A percentile compares a stretch with the other conserved stretches of the same genome.
These are phyloP conservation scores for Lophiostoma macrostomum DNA, from an alignment of 495 filamentous ascomycete species.

Conservation along the genomic window DNA sequence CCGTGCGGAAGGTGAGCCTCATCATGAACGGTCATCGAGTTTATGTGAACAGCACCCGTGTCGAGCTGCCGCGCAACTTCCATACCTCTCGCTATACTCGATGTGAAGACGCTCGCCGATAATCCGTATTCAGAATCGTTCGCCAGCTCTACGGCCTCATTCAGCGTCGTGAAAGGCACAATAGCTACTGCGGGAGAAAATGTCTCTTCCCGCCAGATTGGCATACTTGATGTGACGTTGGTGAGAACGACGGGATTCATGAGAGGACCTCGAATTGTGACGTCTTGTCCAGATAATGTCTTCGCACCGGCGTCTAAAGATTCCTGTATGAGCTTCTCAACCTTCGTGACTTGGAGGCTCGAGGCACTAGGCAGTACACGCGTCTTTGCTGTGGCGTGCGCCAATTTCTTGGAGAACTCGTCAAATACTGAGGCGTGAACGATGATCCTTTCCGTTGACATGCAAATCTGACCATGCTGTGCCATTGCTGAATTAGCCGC, in stretches of 20 bases:
- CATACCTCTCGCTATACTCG: slow-evolving; percentile 34
- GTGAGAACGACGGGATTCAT: slow-evolving; percentile 70
- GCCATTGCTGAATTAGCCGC: background rate
- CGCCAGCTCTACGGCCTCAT: slow-evolving; percentile 37
- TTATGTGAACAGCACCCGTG: slow-evolving; percentile 3
- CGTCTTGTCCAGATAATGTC: slow-evolving; percentile 55
- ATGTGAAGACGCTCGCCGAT: slow-evolving; percentile 38
- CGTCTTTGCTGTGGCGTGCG: slow-evolving; percentile 31
- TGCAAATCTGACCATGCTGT: slow-evolving; percentile 74
- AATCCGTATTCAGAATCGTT: slow-evolving; percentile 43
- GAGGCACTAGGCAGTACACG: slow-evolving; percentile 51
- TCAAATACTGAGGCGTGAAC: slow-evolving; percentile 65
- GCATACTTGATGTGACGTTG: slow-evolving; percentile 69
- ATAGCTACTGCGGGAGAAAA: slow-evolving; percentile 86
- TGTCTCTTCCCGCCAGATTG: slow-evolving; percentile 71
- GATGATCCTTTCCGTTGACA: slow-evolving; percentile 83
- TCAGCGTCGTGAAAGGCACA: slow-evolving; percentile 39
- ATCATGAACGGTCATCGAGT: slow-evolving; percentile 4
- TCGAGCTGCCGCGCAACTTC: slow-evolving; percentile 39
- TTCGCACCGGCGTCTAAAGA: slow-evolving; percentile 66
- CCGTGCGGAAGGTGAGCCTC: slow-evolving; percentile 1
- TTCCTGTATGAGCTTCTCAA: slow-evolving; percentile 54
- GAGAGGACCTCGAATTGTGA: slow-evolving; percentile 43
- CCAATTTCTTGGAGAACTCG: slow-evolving; percentile 62
- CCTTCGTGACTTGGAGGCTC: slow-evolving; percentile 55